Conservation (phyloP, 129 eudicot species). For the Apium graveolens region DNA sequence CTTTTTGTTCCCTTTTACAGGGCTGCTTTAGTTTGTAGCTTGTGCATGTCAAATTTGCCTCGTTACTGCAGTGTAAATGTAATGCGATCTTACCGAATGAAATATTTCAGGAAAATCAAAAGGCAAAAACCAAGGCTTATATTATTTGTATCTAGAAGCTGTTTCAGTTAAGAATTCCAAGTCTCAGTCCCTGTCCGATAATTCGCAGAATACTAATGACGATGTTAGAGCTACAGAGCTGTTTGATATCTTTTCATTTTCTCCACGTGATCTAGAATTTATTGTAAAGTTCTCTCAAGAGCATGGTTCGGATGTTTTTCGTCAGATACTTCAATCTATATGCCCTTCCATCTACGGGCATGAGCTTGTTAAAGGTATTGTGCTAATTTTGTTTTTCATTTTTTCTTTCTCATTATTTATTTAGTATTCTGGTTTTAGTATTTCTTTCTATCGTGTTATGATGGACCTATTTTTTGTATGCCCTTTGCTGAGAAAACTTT, state of each 20-base stretch:
- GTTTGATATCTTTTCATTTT: slow-evolving; percentile 70
- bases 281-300: slow-evolving; percentile 61
- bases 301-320: slow-evolving; percentile 71
- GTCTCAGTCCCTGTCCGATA: slow-evolving; percentile 54
- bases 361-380: slow-evolving; percentile 92
- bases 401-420: neutral
- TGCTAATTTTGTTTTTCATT: slow-evolving; percentile 1
- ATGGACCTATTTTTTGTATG: neutral
- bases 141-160: slow-evolving; percentile 83
- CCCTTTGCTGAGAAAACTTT: neutral
- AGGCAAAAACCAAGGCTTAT: slow-evolving; percentile 78
- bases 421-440: neutral
- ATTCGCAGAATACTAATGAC: slow-evolving; percentile 24
- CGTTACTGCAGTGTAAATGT: neutral
- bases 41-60: slow-evolving; percentile 7
- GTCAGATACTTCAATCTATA: slow-evolving; percentile 80
- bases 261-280: slow-evolving; percentile 76
- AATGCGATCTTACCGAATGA: slow-evolving; percentile 7
- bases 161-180: slow-evolving; percentile 80
- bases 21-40: neutral
- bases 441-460: neutral
- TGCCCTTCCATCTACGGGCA: slow-evolving; percentile 98
- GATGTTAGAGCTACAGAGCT: slow-evolving; percentile 48
- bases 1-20: slow-evolving; percentile 1
- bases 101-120: slow-evolving; percentile 66